These are phyloP conservation scores for Hygrophoropsis aurantiaca DNA, from an alignment of 768 basidiomycete species.

Conservation along the genomic window DNA sequence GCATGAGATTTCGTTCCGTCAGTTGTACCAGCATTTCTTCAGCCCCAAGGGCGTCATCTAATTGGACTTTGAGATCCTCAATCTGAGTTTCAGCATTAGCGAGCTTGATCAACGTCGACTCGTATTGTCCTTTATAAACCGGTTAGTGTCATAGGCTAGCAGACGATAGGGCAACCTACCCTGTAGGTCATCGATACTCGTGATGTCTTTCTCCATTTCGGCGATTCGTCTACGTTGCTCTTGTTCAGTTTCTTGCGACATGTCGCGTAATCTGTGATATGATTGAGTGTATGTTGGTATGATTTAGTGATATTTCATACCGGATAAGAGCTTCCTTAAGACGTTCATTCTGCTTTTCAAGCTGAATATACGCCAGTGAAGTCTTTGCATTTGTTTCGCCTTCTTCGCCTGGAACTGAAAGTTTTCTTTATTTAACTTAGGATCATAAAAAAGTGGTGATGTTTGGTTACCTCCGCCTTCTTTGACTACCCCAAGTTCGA, in stretches of 20 bases:
- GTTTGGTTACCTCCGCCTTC: constrained; percentile 43
- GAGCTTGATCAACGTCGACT: constrained; percentile 75
- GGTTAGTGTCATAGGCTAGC: constrained; percentile 5
- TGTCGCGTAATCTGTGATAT: constrained; percentile 70
- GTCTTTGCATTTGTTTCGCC: constrained; percentile 43
- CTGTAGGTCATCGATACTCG: constrained; percentile 76
- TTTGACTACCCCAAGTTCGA: constrained; percentile 80
- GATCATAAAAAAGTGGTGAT: neutral
- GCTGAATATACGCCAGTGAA: constrained; percentile 73
- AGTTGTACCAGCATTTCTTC: constrained; percentile 96
- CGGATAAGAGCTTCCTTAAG: constrained; percentile 91
- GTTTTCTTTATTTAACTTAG: constrained; percentile 12
- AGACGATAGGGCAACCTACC: constrained; percentile 38
- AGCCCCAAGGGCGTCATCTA: constrained; percentile 92
- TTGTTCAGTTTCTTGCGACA: constrained; percentile 83
- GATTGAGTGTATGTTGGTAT: neutral
- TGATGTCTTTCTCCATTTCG: constrained; percentile 90
- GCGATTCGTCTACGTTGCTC: constrained; percentile 78
- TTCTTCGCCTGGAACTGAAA: constrained; percentile 24
- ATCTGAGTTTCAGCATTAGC: constrained; percentile 89
- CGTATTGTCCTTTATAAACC: constrained; percentile 63
- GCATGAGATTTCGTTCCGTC: constrained; percentile 89
- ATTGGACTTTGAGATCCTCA: constrained; percentile 89
- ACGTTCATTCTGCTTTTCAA: constrained; percentile 95
- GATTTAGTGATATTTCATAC: constrained; percentile 36